Evolutionary conservation across 2,329 filamentous ascomycete genomes (phyloP).

Genomic region (Podosphaera aphanis): DNA sequence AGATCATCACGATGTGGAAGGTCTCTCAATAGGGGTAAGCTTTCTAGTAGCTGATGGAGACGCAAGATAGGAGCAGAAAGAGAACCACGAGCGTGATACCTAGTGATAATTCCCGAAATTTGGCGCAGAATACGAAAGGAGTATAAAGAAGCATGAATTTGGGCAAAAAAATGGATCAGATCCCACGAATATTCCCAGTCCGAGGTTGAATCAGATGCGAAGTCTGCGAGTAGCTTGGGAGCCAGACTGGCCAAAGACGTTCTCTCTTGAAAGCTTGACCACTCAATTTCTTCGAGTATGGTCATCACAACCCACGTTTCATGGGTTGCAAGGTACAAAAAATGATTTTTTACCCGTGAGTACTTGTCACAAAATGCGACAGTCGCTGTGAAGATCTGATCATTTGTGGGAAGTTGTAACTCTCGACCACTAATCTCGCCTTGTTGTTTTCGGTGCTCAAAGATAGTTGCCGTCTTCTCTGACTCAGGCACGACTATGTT

Average conservation of each 20-base stretch:
- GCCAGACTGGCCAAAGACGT: conserved; percentile 4
- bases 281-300: conserved; percentile 13
- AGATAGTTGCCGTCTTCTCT: conserved; percentile 7
- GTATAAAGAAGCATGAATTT: conserved; percentile 15
- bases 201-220: neutral
- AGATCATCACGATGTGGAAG: conserved; percentile 4
- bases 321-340: conserved; percentile 4
- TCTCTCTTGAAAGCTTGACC: conserved; percentile 10
- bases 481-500: conserved; percentile 16
- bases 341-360: conserved; percentile 4
- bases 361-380: conserved; percentile 5
- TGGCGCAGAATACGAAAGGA: conserved; percentile 16
- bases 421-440: conserved; percentile 10
- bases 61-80: conserved; percentile 3
- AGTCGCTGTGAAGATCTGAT: conserved; percentile 10
- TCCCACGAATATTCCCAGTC: conserved; percentile 12
- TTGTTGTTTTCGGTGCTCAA: conserved; percentile 14
- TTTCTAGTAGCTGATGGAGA: conserved; percentile 6
- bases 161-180: conserved; percentile 13
- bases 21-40: conserved; percentile 8
- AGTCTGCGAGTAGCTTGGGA: conserved; percentile 3
- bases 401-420: conserved; percentile 8
- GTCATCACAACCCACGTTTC: conserved; percentile 11
- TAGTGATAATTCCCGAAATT: conserved; percentile 7
- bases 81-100: neutral